phyloP scores from a whole-genome alignment of 2,329 filamentous ascomycete genomes.

The Mycosphaerelloides madeirae region DNA sequence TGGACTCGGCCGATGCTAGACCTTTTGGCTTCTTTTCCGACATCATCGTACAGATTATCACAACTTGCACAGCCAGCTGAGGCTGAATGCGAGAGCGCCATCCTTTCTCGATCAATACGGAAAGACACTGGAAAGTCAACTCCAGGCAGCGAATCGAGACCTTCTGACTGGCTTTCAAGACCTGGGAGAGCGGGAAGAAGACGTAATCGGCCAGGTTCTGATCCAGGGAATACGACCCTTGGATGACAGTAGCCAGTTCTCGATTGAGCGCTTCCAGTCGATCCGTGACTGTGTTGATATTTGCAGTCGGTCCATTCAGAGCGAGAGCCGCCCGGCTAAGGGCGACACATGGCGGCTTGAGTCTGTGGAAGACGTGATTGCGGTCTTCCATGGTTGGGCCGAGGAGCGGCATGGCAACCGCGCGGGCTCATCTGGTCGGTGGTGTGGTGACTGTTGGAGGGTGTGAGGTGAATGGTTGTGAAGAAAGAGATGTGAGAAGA shows the following conservation, averaged over 20 bases:
- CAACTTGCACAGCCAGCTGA: constrained; percentile 73
- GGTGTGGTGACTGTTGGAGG: too few species aligned
- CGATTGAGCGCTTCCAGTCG: constrained; percentile 45
- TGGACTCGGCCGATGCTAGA: constrained; percentile 47
- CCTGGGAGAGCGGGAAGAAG: constrained; percentile 86
- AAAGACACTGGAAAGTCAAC: constrained; percentile 68
- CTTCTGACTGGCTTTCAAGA: constrained; percentile 70
- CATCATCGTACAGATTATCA: constrained; percentile 79
- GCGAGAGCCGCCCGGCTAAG: constrained; percentile 52
- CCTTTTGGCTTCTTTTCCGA: constrained; percentile 66
- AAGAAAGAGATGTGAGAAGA: too few species aligned
- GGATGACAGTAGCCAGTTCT: constrained; percentile 33
- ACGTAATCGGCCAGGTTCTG: constrained; percentile 85
- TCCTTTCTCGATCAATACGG: constrained; percentile 67
- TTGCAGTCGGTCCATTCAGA: constrained; percentile 40
- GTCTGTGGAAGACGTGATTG: constrained; percentile 43
- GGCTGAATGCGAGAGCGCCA: constrained; percentile 70
- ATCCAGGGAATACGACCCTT: constrained; percentile 53
- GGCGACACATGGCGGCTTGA: constrained; percentile 56
- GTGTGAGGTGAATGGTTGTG: too few species aligned
- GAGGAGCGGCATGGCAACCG: too few species aligned
- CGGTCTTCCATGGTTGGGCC: constrained; percentile 26
- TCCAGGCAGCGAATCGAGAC: constrained; percentile 71
- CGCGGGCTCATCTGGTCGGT: too few species aligned
- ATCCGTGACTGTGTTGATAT: constrained; percentile 45